Conservation (phyloP, 2,329 filamentous ascomycete species). For the Fusarium sp. region DNA sequence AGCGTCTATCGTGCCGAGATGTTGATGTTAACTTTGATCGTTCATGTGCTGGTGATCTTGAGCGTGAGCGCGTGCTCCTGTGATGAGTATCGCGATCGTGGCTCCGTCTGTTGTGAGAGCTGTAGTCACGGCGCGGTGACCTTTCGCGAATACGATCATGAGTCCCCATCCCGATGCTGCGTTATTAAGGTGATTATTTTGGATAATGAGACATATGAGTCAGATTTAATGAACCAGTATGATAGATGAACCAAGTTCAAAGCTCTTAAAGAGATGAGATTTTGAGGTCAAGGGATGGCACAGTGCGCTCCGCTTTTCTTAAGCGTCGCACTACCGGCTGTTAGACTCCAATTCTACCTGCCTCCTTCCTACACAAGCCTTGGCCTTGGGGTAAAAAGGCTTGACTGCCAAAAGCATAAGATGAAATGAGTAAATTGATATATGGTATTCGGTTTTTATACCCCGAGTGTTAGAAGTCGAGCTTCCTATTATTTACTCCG, state of each 20-base stretch:
- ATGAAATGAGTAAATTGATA: no score
- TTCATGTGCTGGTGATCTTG: slow-evolving; percentile 41
- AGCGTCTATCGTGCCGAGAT: slow-evolving; percentile 30
- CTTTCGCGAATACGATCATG: slow-evolving; percentile 32
- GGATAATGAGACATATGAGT: neutral
- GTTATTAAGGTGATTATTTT: neutral
- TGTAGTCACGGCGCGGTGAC: slow-evolving; percentile 41
- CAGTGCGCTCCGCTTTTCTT: slow-evolving; percentile 46
- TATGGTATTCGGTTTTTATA: no score
- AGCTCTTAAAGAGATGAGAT: slow-evolving; percentile 29
- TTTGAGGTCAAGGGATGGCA: slow-evolving; percentile 39
- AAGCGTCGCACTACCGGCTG: neutral
- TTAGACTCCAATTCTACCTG: neutral
- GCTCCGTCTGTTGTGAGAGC: slow-evolving; percentile 35
- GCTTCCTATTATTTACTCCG: no score
- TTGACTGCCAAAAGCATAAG: no score
- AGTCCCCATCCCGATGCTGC: slow-evolving; percentile 30
- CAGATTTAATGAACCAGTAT: neutral
- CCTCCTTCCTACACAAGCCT: neutral
- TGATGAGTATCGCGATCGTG: slow-evolving; percentile 30
- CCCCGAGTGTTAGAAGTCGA: no score
- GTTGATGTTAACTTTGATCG: slow-evolving; percentile 30
- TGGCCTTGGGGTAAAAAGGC: neutral
- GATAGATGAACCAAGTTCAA: slow-evolving; percentile 14
- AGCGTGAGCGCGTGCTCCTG: slow-evolving; percentile 41